phyloP scores from a whole-genome alignment of 208 protist genomes.

The Novymonas esmeraldas region DNA sequence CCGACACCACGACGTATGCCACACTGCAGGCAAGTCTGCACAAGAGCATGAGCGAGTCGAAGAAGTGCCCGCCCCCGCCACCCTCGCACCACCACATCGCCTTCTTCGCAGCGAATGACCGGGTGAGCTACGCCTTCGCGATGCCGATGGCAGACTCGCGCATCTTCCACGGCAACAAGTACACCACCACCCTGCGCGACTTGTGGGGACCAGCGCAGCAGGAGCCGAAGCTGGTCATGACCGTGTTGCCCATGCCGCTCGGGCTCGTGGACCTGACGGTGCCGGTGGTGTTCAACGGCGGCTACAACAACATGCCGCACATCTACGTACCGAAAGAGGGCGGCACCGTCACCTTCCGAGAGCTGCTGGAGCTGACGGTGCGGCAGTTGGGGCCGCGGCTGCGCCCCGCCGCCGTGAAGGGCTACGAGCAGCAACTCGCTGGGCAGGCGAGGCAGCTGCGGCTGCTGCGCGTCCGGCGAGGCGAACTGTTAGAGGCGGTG shows the following conservation, averaged over 20 bases:
- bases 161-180: slow-evolving; percentile 4
- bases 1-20: slow-evolving; percentile 27
- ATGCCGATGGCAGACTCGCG: slow-evolving; percentile 13
- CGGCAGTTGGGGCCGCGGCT: slow-evolving; percentile 37
- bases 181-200: slow-evolving; percentile 16
- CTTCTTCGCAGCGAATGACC: slow-evolving; percentile 32
- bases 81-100: slow-evolving; percentile 35
- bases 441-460: slow-evolving; percentile 17
- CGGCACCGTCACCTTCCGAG: slow-evolving; percentile 23
- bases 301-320: slow-evolving; percentile 45
- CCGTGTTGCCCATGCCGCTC: slow-evolving; percentile 45
- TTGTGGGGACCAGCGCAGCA: slow-evolving; percentile 23
- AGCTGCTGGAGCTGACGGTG: slow-evolving; percentile 31
- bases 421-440: slow-evolving; percentile 19
- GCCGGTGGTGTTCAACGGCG: slow-evolving; percentile 42
- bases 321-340: slow-evolving; percentile 37
- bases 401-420: background rate
- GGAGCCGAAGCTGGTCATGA: slow-evolving; percentile 41
- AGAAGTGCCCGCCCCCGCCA: slow-evolving; percentile 4
- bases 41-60: slow-evolving; percentile 8
- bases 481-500: slow-evolving; percentile 9
- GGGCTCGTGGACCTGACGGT: slow-evolving; percentile 13
- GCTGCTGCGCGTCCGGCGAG: slow-evolving; percentile 33
- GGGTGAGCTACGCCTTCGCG: slow-evolving; percentile 21
- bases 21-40: slow-evolving; percentile 34